Percentiles rank a stretch among this genome's conserved stretches.
These are phyloP conservation scores for Kuraishia piskuri DNA, from an alignment of 805 yeast genomes.

Conservation along the genomic window DNA sequence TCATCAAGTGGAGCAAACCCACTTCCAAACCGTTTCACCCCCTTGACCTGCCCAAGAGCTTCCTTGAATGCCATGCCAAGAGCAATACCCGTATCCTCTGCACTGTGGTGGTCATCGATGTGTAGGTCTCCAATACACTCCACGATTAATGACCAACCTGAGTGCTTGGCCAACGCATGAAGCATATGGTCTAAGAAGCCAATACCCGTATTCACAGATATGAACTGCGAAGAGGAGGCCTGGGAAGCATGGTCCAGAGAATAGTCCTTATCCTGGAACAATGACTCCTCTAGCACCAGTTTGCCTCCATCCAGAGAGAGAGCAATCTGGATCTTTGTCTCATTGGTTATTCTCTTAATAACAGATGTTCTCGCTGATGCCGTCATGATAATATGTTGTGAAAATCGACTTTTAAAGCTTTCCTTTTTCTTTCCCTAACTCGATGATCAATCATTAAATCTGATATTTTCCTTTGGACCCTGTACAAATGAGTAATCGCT, in stretches of 20 bases:
- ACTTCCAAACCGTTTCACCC: slow-evolving; percentile 85
- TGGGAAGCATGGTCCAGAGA: slow-evolving; percentile 56
- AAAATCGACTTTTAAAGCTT: background rate
- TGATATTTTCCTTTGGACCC: no score
- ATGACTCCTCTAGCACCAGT: slow-evolving; percentile 53
- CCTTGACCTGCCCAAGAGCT: slow-evolving; percentile 84
- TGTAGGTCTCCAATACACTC: slow-evolving; percentile 92
- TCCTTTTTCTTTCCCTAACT: background rate
- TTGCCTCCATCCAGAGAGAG: slow-evolving; percentile 79
- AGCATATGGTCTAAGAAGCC: slow-evolving; percentile 97
- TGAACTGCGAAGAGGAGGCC: slow-evolving; percentile 59
- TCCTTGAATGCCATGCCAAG: slow-evolving; percentile 82
- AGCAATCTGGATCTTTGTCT: slow-evolving; percentile 85
- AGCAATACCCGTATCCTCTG: slow-evolving; percentile 93
- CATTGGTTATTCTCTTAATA: slow-evolving; percentile 74
- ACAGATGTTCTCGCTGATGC: slow-evolving; percentile 28
- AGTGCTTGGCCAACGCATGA: slow-evolving; percentile 92
- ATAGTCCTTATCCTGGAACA: slow-evolving; percentile 31
- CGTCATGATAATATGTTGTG: background rate
- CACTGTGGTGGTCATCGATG: slow-evolving; percentile 95
- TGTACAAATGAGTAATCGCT: background rate
- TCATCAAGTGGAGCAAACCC: slow-evolving; percentile 97
- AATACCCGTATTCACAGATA: slow-evolving; percentile 81
- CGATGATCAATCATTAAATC: background rate
- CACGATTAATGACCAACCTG: slow-evolving; percentile 89